Base-by-base conservation (phyloP, 371 early-diverging fungal species). In the Apophysomyces sp. region DNA sequence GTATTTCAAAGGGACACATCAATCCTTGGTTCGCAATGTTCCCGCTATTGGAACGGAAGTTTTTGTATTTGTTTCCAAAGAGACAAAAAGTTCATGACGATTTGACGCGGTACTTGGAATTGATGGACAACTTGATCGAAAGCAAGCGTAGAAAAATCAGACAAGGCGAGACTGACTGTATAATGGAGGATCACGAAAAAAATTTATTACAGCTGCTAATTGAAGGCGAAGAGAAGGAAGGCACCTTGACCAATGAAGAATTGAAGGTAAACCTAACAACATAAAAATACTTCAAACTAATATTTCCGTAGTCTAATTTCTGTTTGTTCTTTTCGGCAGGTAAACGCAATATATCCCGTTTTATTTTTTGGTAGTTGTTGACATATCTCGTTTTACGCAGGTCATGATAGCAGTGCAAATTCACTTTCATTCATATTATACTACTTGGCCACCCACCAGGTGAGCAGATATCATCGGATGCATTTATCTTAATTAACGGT, bases 131-230 rank as follows among this genome's bases (percentile, higher is more conserved):
- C 3, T 68, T 83, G 16, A 75, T 80, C 18, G 76, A 73, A 18
- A 58, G 68, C 18, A 67, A 73, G 52, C 69, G 76, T 15, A 55
- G 55, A 24, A 55, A 55, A 16, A 54, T 75, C 30, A 13, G 68
- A 60, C 9, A 53, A 27, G 36, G 51, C 27, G 8, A 66, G 60
- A 3, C 39, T 18, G 41, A 40, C 9, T 24, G 40, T 1, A 30
- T 5, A 0, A 16, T 34, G 0, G 51, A 55, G 1, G 76, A 82
- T 41, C 68, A 67, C 40, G 74, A 75, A 40, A 68, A 60, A 9
- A 79, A 82, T 51, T 55, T 83, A 52, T 66, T 83, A 28, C 70
- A 80, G 3, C 65, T 82, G 64, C 74, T 83, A 77, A 49, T 82
- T 28, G 66, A 72, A 36, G 37, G 40, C 28, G 58, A 65, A 40